Percentiles rank a stretch among this genome's conserved stretches.
phyloP scores from a whole-genome alignment of 2,329 filamentous ascomycete species.

The Botrytis medusae region DNA sequence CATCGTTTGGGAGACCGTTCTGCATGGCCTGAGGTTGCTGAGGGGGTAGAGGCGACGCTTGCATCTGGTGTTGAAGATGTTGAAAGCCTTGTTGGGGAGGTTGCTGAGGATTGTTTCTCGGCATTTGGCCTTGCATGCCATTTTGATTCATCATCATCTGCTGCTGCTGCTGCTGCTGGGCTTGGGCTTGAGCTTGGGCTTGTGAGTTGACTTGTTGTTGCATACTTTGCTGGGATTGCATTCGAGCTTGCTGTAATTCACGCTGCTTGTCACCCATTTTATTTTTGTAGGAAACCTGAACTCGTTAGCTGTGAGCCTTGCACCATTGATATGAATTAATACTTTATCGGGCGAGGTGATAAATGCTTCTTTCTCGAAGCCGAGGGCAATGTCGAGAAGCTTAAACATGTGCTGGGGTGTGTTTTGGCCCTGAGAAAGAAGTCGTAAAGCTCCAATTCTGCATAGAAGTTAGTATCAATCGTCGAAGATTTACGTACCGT shows the following conservation, averaged over 20 bases:
- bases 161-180: conserved; percentile 44
- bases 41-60: conserved; percentile 52
- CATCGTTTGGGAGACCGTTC: conserved; percentile 40
- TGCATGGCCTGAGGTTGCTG: conserved; percentile 42
- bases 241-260: conserved; percentile 36
- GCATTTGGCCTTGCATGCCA: conserved; percentile 52
- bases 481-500: not conserved
- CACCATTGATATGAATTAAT: conserved; percentile 4
- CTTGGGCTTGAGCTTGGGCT: conserved; percentile 43
- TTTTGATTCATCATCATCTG: conserved; percentile 54
- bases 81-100: conserved; percentile 55
- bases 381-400: conserved; percentile 37
- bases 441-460: conserved; percentile 37
- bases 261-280: conserved; percentile 34
- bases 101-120: conserved; percentile 49
- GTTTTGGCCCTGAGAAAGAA: conserved; percentile 32
- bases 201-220: conserved; percentile 47
- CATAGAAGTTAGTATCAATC: conserved; percentile 13
- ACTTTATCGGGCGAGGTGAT: conserved; percentile 36
- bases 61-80: conserved; percentile 59
- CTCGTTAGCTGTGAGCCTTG: conserved; percentile 25
- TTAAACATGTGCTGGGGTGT: conserved; percentile 28
- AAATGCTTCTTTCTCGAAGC: conserved; percentile 38
- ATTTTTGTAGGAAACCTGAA: conserved; percentile 35
- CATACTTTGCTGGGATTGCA: conserved; percentile 40